Percentiles rank a stretch among this genome's conserved stretches.
These are phyloP conservation scores for Globisporangium radiosum DNA, from an alignment of 352 stramenopile species.

Conservation along the genomic window DNA sequence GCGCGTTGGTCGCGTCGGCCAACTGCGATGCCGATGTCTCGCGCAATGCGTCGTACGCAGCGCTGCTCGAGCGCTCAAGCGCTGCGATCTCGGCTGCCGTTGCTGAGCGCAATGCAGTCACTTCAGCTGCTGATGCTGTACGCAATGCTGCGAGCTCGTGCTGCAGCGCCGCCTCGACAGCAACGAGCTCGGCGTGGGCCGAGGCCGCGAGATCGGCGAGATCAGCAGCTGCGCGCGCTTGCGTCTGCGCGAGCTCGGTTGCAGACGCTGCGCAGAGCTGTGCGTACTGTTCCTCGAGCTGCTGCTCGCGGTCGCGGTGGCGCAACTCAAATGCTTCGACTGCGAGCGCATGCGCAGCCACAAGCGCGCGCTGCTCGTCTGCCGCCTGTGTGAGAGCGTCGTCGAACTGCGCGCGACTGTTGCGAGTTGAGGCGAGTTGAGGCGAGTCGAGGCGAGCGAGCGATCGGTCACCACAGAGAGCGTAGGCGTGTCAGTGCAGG, in stretches of 20 bases:
- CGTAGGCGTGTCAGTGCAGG: too few species aligned
- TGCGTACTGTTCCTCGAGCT: conserved; percentile 30
- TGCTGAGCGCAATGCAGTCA: conserved; percentile 11
- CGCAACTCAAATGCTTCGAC: conserved; percentile 12
- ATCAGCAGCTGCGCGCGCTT: conserved; percentile 1
- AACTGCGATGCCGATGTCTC: conserved; percentile 19
- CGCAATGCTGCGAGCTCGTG: conserved; percentile 2
- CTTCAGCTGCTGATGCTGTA: conserved; percentile 4
- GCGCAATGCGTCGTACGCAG: conserved; percentile 21
- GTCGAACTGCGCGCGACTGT: conserved; percentile 22
- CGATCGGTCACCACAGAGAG: too few species aligned
- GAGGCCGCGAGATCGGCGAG: conserved; percentile 2
- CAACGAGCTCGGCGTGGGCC: conserved; percentile 2
- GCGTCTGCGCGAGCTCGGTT: conserved; percentile 12
- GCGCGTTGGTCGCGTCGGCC: conserved; percentile 14
- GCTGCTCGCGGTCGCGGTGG: conserved; percentile 24
- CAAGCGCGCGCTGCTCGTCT: too few species aligned
- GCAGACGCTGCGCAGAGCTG: conserved; percentile 20
- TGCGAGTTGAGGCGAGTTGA: neutral
- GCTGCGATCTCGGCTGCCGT: conserved; percentile 21
- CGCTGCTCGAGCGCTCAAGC: conserved; percentile 16
- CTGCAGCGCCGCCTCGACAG: neutral
- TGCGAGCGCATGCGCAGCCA: conserved; percentile 18
- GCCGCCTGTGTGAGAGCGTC: conserved; percentile 9
- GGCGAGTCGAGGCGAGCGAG: too few species aligned